Percentiles rank a stretch among this genome's conserved stretches.
These are phyloP conservation scores for Mycena rebaudengoi DNA, from an alignment of 768 basidiomycete genomes.

Conservation along the genomic window DNA sequence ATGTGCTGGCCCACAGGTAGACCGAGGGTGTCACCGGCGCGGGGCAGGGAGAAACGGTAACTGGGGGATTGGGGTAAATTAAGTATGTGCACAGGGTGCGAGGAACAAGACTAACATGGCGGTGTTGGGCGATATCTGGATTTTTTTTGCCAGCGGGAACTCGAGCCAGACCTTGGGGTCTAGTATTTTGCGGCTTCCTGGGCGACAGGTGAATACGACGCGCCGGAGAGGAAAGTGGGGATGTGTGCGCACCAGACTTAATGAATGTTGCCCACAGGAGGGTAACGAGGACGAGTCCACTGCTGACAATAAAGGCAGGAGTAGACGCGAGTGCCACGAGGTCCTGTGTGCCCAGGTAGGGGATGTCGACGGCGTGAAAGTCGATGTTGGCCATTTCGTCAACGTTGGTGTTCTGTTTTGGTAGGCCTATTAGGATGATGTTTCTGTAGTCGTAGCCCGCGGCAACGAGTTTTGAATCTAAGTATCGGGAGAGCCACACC, in stretches of 20 bases:
- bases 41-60: conserved; percentile 91
- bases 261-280: conserved; percentile 64
- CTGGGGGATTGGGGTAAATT: conserved; percentile 54
- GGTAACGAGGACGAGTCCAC: conserved; percentile 57
- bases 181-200: conserved; percentile 65
- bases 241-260: conserved; percentile 47
- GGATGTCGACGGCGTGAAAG: conserved; percentile 45
- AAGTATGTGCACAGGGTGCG: background rate
- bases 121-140: conserved; percentile 91
- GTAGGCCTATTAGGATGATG: conserved; percentile 70
- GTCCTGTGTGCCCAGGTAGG: conserved; percentile 46
- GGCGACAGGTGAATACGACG: conserved; percentile 18
- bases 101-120: conserved; percentile 70
- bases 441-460: conserved; percentile 66
- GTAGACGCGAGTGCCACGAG: conserved; percentile 47
- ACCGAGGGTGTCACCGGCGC: conserved; percentile 80
- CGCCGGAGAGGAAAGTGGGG: conserved; percentile 17
- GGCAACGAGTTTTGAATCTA: conserved; percentile 53
- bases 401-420: conserved; percentile 35
- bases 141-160: conserved; percentile 85
- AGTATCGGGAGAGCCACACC: conserved; percentile 49
- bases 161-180: conserved; percentile 81
- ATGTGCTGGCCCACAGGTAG: conserved; percentile 98
- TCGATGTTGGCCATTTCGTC: conserved; percentile 38
- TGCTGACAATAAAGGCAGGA: conserved; percentile 61